Evolutionary conservation across 257 asterid species (phyloP), one percentile per base, ranked within the genome.

Genomic region (Hygrophila difformis): DNA sequence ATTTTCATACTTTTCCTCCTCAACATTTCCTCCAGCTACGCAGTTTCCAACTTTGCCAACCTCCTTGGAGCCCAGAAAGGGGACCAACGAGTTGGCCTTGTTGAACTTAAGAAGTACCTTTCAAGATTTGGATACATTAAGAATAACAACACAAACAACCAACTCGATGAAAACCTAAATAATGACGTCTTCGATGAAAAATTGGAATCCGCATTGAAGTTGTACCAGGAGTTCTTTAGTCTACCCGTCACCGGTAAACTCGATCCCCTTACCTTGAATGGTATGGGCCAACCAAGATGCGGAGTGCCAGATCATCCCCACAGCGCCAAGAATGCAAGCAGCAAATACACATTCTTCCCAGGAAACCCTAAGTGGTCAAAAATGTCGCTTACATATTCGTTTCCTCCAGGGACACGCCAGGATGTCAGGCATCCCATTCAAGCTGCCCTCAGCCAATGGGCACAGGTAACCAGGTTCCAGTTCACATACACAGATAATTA

Each of bases 91-190:
- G 34, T 19, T n/a, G 56, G 55, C 44, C 21, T 60, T 12, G 22
- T 54, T 24, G 47, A 43, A 6, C 51, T 60, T 16, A 49, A 44
- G 12, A 50, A 29, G 12, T 45, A 54, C 48, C 63, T 54, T 23
- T 19, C 66, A 11, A 29, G 17, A 51, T 59, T 66, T 29, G 68
- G 64, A 41, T 60, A 66, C 53, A 28, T 60, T 40, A n/a, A n/a
- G n/a, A n/a, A n/a, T n/a, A 10, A 15, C 8, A 5, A 13, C 1
- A 4, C 20, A 6, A 17, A 8, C 3, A 5, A 13, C 12, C 10
- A 12, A 6, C 0, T 44, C 7, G 2, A 31, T 1, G 9, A 38
- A 18, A 34, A 38, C 1, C 15, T 28, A 18, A 17, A 28, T 15
- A 7, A 38, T n/a, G 51, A 60, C 31, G 6, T 10, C 18, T 60